Base-by-base conservation (phyloP, 192 early-diverging fungal genomes). In the Spizellomyces sp. region DNA sequence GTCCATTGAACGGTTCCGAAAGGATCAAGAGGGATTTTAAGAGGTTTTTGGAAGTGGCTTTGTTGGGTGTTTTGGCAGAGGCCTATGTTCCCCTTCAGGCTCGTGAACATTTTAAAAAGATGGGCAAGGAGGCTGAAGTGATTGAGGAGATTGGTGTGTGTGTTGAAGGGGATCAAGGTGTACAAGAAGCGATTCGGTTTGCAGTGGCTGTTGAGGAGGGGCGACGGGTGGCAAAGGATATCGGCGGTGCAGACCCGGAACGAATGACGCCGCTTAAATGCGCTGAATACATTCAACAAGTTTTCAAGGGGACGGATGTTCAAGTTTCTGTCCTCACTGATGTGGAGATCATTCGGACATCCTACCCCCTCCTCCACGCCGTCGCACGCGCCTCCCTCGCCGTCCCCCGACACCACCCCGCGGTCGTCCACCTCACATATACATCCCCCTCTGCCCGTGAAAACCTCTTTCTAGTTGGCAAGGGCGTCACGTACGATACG, bases 391-490 rank as follows among this genome's bases (percentile, higher is more conserved):
- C 66, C 19, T 66, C 78, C 2, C 47, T 75, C 15, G 50, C 61
- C n/a, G 87, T 90, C 1, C 81, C 84, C 15, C 79, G 87, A 56
- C 90, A 91, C 77, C 77, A 77, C 57, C 90, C 90, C 67, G 81
- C 82, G 17, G 79, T 91, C 61, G 89, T 91, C 21, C 75, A 79
- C 42, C 67, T 91, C 14, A 88, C 88, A 70, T 91, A 95, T 81
- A 80, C 79, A 45, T 89, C 92, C 3, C 83, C 87, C 10, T 70
- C 84, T 52, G 92, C 93, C 56, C 92, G 88, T 75, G 92, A 95
- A 82, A 90, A 90, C 77, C 62, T 94, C 21, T 94, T 90, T 75
- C 86, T 95, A 71, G 88, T 94, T 42, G 94, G 94, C 27, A 95
- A 95, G 80, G 94, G 94, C 66, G 64, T 65, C 14, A 44, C 64